phyloP scores from a whole-genome alignment of 306 rosid genomes.

The Pterocarpus macrocarpus region DNA sequence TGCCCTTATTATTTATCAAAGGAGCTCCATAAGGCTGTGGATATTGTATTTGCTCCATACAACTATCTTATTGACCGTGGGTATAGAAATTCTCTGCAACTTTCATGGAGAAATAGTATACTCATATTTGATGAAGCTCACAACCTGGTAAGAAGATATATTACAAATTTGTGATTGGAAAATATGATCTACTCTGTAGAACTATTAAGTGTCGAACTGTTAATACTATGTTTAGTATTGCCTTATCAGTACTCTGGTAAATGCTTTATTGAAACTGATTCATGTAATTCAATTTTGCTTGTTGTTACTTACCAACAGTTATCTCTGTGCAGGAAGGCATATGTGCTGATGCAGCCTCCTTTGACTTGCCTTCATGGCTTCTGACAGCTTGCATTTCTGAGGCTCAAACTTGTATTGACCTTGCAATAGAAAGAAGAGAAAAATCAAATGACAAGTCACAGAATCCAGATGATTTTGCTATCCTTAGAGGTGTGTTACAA shows the following conservation, averaged over 20 bases:
- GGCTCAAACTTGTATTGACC: constrained; percentile 80
- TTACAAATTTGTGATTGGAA: constrained; percentile 37
- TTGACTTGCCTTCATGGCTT: constrained; percentile 93
- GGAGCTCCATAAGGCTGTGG: constrained; percentile 83
- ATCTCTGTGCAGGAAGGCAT: constrained; percentile 80
- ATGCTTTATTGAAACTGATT: constrained; percentile 38
- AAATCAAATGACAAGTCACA: constrained; percentile 74
- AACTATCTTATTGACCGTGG: constrained; percentile 91
- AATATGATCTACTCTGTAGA: constrained; percentile 41
- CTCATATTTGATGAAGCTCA: constrained; percentile 99
- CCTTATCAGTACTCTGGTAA: constrained; percentile 28
- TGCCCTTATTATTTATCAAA: constrained; percentile 94
- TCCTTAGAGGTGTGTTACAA: constrained; percentile 77
- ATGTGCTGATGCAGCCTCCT: constrained; percentile 98
- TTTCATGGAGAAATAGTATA: constrained; percentile 76
- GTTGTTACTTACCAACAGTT: constrained; percentile 43
- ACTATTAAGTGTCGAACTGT: constrained; percentile 10
- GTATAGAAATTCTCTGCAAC: constrained; percentile 61
- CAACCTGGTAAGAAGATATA: constrained; percentile 71
- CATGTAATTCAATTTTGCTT: constrained; percentile 39
- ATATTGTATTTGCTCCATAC: constrained; percentile 90
- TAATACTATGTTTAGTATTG: constrained; percentile 27
- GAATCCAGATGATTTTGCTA: constrained; percentile 87
- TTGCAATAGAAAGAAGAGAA: constrained; percentile 75
- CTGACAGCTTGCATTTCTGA: constrained; percentile 87